These are phyloP conservation scores for Ogataea glucozyma DNA, from an alignment of 805 yeast species.

Conservation along the genomic window DNA sequence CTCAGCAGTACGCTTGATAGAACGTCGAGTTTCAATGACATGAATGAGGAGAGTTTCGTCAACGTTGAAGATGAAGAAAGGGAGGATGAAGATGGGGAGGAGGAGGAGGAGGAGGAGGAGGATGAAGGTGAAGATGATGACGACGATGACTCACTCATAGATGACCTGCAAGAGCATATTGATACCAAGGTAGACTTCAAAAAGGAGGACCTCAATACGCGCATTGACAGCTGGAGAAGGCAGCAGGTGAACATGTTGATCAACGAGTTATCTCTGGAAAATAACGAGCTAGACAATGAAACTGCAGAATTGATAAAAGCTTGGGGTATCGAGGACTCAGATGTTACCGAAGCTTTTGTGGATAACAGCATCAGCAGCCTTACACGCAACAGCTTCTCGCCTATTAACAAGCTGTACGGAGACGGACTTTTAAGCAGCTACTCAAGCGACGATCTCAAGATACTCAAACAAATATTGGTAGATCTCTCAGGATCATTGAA, in stretches of 20 bases:
- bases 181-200: slow-evolving; percentile 16
- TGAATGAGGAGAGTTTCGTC: slow-evolving; percentile 21
- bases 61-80: slow-evolving; percentile 17
- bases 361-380: slow-evolving; percentile 2
- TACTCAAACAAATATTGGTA: slow-evolving; percentile 20
- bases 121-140: slow-evolving; percentile 24
- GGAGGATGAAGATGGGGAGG: slow-evolving; percentile 12
- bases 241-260: slow-evolving; percentile 29
- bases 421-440: slow-evolving; percentile 24
- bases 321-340: slow-evolving; percentile 35
- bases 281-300: slow-evolving; percentile 17
- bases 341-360: neutral
- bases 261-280: slow-evolving; percentile 19
- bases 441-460: slow-evolving; percentile 22
- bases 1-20: slow-evolving; percentile 25
- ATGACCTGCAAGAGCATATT: slow-evolving; percentile 29
- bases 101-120: slow-evolving; percentile 17
- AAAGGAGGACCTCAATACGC: slow-evolving; percentile 28
- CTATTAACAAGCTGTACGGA: slow-evolving; percentile 23
- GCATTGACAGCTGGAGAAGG: slow-evolving; percentile 35
- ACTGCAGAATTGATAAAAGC: slow-evolving; percentile 31
- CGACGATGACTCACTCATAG: slow-evolving; percentile 32
- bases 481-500: slow-evolving; percentile 26
- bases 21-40: slow-evolving; percentile 15
- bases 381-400: slow-evolving; percentile 3